Evolutionary conservation across 495 filamentous ascomycete species (phyloP).

Genomic region (Extremus antarcticus): DNA sequence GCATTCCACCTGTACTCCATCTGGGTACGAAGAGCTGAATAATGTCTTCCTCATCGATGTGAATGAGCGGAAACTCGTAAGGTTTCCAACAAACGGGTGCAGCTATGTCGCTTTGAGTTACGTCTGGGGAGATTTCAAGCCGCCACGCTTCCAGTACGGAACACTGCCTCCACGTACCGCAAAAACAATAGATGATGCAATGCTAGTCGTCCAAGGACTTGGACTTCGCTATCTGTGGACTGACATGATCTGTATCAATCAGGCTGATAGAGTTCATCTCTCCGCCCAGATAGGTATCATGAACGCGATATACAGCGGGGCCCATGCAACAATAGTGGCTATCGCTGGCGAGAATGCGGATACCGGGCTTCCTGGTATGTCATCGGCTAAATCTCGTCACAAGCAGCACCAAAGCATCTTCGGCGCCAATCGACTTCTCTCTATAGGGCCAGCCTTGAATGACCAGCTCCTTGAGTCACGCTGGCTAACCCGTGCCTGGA

Average conservation of each 20-base stretch:
- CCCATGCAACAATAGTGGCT: neutral
- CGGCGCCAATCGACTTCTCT: neutral
- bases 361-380: neutral
- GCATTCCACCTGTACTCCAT: neutral
- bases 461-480: neutral
- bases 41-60: neutral
- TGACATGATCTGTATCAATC: constrained; percentile 2
- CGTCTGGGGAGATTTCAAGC: neutral
- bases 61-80: neutral
- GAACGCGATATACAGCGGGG: neutral
- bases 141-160: neutral
- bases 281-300: neutral
- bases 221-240: neutral
- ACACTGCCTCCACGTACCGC: neutral
- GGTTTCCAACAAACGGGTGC: neutral
- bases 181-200: neutral
- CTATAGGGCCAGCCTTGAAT: neutral
- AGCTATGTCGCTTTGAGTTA: constrained; percentile 1
- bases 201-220: neutral
- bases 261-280: neutral
- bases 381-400: neutral
- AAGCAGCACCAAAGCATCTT: neutral
- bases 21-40: neutral
- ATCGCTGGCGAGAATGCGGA: neutral
- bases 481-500: neutral